Conservation (phyloP, 1,139 yeast genomes). For the Suhomyces panamericanus region DNA sequence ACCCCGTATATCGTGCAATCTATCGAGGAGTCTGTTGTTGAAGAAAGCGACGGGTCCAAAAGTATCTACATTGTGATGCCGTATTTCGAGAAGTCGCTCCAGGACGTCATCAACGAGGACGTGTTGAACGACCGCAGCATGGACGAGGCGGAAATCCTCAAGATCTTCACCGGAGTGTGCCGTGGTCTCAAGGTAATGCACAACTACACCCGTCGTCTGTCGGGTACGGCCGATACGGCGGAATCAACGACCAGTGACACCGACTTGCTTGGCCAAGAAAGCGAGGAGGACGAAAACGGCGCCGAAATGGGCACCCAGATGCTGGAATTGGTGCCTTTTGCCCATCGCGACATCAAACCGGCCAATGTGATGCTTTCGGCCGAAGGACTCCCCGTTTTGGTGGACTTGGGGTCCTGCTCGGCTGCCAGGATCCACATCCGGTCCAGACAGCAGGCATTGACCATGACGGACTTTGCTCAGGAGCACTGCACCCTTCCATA, state of each 20-base stretch:
- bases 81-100: slow-evolving; percentile 68
- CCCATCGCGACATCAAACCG: slow-evolving; percentile 87
- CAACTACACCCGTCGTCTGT: slow-evolving; percentile 45
- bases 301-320: slow-evolving; percentile 43
- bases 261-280: slow-evolving; percentile 32
- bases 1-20: slow-evolving; percentile 66
- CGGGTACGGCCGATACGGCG: slow-evolving; percentile 19
- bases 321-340: slow-evolving; percentile 65
- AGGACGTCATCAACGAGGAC: slow-evolving; percentile 68
- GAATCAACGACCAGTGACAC: slow-evolving; percentile 30
- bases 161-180: slow-evolving; percentile 66
- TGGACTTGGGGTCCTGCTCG: slow-evolving; percentile 81
- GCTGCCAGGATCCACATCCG: slow-evolving; percentile 57
- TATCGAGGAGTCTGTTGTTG: slow-evolving; percentile 68
- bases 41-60: slow-evolving; percentile 76
- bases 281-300: slow-evolving; percentile 26
- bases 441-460: slow-evolving; percentile 69
- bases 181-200: slow-evolving; percentile 79
- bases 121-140: slow-evolving; percentile 55
- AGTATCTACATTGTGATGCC: slow-evolving; percentile 80
- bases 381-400: slow-evolving; percentile 73
- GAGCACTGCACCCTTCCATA: slow-evolving; percentile 87
- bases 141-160: slow-evolving; percentile 61
- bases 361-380: slow-evolving; percentile 81
- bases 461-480: slow-evolving; percentile 77